phyloP scores from a whole-genome alignment of 1,284 basidiomycete species.

The Tilletia indica region DNA sequence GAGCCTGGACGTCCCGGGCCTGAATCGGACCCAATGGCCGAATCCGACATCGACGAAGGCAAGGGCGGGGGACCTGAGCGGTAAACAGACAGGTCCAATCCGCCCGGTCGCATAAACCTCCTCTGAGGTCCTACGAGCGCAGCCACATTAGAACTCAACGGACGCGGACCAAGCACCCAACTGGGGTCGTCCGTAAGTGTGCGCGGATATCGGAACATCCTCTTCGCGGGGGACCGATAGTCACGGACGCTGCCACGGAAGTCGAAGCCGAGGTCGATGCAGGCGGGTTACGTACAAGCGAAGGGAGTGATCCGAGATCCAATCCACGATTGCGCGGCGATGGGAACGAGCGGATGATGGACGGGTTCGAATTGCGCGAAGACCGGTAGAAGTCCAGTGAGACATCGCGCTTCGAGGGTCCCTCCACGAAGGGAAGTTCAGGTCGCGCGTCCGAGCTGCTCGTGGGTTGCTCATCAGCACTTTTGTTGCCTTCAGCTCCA shows the following conservation, averaged over 20 bases:
- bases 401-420: slow-evolving; percentile 31
- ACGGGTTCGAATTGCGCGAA: not conserved
- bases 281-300: slow-evolving; percentile 7
- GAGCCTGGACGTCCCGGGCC: not conserved
- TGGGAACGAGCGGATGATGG: not conserved
- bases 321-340: not conserved
- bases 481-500: slow-evolving; percentile 13
- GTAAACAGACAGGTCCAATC: not conserved
- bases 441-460: no score
- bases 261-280: not conserved
- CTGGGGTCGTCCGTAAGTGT: not conserved
- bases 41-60: slow-evolving; percentile 8
- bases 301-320: not conserved
- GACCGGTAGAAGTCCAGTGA: slow-evolving; percentile 31
- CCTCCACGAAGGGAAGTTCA: slow-evolving; percentile 22
- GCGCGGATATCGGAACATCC: not conserved
- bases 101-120: not conserved
- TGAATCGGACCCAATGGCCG: not conserved
- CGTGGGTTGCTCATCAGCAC: slow-evolving; percentile 17
- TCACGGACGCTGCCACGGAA: not conserved
- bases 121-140: not conserved
- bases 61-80: not conserved
- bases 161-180: slow-evolving; percentile 1
- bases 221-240: not conserved
- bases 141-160: slow-evolving; percentile 2